Evolutionary conservation across 495 filamentous ascomycete species (phyloP).

Genomic region (Thozetella sp.): DNA sequence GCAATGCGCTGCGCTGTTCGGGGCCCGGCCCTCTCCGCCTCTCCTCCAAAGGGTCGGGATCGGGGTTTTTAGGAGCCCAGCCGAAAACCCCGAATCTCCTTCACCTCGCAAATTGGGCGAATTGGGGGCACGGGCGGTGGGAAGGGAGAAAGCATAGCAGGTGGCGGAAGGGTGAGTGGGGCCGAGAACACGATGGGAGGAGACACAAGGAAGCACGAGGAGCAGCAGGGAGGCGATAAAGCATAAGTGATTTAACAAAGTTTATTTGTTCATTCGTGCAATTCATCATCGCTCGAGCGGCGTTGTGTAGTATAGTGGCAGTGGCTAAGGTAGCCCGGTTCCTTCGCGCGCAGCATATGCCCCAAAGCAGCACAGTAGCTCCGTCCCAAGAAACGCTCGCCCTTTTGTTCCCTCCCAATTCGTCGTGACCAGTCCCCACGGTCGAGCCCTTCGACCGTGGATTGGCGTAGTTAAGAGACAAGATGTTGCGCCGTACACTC

Average conservation of each 20-base stretch:
- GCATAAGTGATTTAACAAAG: not conserved
- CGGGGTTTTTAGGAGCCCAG: too few species aligned
- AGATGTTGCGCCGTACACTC: not conserved
- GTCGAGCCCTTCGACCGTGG: constrained; percentile 1
- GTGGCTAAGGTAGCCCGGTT: not conserved
- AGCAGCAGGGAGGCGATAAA: not conserved
- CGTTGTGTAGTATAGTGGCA: not conserved
- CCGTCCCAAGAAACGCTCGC: not conserved
- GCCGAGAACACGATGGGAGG: too few species aligned
- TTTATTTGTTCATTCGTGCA: not conserved
- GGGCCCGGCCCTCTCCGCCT: too few species aligned
- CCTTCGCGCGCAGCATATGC: not conserved
- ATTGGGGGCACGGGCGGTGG: too few species aligned
- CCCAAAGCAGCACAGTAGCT: not conserved
- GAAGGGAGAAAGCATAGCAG: too few species aligned
- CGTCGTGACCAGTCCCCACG: not conserved
- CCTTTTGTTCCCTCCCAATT: constrained; percentile 2
- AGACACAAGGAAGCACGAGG: too few species aligned
- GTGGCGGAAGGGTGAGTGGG: too few species aligned
- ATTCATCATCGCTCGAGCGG: not conserved
- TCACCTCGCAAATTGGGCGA: too few species aligned
- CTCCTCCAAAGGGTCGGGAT: too few species aligned
- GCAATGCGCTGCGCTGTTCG: too few species aligned
- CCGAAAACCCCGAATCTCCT: too few species aligned
- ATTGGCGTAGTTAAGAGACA: not conserved